A percentile compares a stretch with the other conserved stretches of the same genome.
These are phyloP conservation scores for Heliamphora pulchella DNA, from an alignment of 179 eudicot species.

Conservation along the genomic window DNA sequence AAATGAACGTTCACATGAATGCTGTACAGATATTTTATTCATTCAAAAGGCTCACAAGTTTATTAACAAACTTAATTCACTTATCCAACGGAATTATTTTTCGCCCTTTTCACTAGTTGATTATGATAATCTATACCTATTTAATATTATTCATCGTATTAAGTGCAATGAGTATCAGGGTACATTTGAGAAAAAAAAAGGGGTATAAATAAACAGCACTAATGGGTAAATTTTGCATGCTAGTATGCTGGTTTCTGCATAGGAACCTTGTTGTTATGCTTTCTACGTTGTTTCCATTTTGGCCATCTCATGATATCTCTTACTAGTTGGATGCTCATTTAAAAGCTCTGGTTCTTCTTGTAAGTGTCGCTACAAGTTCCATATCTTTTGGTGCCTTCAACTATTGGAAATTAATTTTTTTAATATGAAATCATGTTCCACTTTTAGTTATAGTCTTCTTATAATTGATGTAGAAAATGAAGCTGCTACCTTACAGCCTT, in stretches of 20 bases:
- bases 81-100: background rate
- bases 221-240: background rate
- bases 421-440: background rate
- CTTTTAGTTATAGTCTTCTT: background rate
- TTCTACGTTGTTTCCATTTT: background rate
- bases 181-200: background rate
- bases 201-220: background rate
- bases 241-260: background rate
- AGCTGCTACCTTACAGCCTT: constrained; percentile 16
- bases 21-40: background rate
- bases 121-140: background rate
- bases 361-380: background rate
- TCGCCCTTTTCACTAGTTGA: background rate
- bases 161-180: background rate
- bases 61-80: background rate
- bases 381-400: background rate
- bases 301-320: constrained; percentile 2
- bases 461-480: constrained; percentile 7
- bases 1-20: background rate
- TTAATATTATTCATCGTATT: background rate
- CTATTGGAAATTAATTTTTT: background rate
- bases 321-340: background rate
- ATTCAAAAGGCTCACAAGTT: background rate
- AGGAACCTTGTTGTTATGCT: background rate
- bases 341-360: background rate